A percentile compares a stretch with the other conserved stretches of the same genome.
phyloP scores from a whole-genome alignment of 2,329 filamentous ascomycete genomes.

The Penicillium sp. region DNA sequence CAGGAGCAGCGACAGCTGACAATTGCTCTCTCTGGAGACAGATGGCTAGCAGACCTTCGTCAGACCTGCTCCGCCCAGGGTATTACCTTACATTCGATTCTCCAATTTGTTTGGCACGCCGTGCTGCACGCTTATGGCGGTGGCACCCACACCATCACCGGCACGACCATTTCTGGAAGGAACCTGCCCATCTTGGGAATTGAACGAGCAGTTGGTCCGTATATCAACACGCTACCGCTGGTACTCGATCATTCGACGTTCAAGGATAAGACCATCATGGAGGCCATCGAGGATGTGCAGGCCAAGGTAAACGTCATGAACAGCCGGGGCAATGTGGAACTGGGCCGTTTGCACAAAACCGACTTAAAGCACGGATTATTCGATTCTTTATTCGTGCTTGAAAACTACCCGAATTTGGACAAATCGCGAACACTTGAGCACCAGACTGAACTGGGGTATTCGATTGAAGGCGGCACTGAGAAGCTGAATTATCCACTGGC shows the following conservation, averaged over 20 bases:
- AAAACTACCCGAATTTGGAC: neutral
- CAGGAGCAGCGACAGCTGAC: neutral
- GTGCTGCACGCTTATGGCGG: neutral
- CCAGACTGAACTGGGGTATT: neutral
- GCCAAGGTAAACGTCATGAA: neutral
- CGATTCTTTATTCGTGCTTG: neutral
- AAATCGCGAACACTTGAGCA: neutral
- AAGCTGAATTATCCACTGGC: neutral
- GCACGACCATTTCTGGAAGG: neutral
- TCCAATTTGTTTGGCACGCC: neutral
- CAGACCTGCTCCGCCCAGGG: neutral
- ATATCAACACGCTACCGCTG: neutral
- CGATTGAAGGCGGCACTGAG: neutral
- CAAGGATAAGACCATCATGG: neutral
- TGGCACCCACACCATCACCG: neutral
- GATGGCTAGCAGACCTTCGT: neutral
- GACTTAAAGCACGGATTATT: neutral
- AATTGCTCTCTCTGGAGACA: neutral
- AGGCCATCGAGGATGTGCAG: neutral
- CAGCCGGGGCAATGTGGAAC: neutral
- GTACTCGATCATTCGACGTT: neutral
- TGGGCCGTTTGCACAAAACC: neutral
- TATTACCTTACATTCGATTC: neutral
- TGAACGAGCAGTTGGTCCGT: neutral
- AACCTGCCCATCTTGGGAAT: neutral